Conservation (phyloP, 2,329 filamentous ascomycete genomes). For the Talaromyces atroroseus region DNA sequence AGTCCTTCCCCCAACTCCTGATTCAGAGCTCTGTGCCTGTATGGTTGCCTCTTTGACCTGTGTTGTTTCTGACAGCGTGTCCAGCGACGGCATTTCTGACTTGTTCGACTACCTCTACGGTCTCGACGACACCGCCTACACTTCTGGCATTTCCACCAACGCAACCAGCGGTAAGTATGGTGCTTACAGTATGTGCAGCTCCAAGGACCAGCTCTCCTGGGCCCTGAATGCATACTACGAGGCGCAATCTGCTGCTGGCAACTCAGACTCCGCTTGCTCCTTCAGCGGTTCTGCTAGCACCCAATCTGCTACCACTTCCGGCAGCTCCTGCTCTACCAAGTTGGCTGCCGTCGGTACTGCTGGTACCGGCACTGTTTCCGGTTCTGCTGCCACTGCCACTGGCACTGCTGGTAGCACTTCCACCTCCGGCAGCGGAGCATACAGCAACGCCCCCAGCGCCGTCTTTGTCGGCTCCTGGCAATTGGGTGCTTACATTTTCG, state of each 20-base stretch:
- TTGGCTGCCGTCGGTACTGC: slow-evolving; percentile 36
- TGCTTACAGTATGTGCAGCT: slow-evolving; percentile 45
- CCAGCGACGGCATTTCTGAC: slow-evolving; percentile 54
- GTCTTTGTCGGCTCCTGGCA: slow-evolving; percentile 38
- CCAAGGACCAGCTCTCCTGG: slow-evolving; percentile 42
- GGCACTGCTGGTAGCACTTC: slow-evolving; percentile 34
- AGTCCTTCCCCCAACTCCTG: slow-evolving; percentile 74
- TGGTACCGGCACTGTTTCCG: slow-evolving; percentile 36
- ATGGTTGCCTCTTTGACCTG: slow-evolving; percentile 73
- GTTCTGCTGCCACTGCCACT: slow-evolving; percentile 30
- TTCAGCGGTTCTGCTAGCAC: slow-evolving; percentile 40
- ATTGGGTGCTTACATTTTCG: slow-evolving; percentile 40
- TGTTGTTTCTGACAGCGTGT: slow-evolving; percentile 55
- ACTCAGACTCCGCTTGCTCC: slow-evolving; percentile 36
- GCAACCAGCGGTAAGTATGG: slow-evolving; percentile 40
- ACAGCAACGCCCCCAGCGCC: slow-evolving; percentile 25
- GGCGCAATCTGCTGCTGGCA: slow-evolving; percentile 29
- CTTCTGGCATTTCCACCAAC: slow-evolving; percentile 35
- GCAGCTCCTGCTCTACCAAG: slow-evolving; percentile 30
- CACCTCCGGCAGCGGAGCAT: slow-evolving; percentile 29
- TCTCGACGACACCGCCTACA: slow-evolving; percentile 25
- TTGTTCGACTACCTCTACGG: slow-evolving; percentile 59
- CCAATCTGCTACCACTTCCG: slow-evolving; percentile 27
- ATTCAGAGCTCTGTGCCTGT: slow-evolving; percentile 74
- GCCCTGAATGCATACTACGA: slow-evolving; percentile 45